A percentile compares a stretch with the other conserved stretches of the same genome.
These are phyloP conservation scores for Pulchroboletus neoregius DNA, from an alignment of 1,284 basidiomycete species.

Conservation along the genomic window DNA sequence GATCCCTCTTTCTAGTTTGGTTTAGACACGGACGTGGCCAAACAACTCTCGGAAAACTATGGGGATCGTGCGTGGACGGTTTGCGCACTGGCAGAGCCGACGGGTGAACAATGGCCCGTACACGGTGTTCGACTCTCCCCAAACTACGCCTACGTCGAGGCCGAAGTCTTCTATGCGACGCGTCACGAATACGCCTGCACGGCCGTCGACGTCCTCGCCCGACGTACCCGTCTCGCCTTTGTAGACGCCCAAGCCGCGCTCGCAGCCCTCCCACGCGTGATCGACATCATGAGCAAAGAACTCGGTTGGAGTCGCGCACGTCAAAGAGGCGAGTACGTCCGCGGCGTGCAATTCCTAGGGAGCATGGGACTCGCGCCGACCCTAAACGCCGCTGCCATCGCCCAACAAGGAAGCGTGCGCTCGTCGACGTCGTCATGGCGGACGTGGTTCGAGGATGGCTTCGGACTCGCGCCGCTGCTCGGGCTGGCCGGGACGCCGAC, in stretches of 20 bases:
- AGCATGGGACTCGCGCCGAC: constrained; percentile 70
- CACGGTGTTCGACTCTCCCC: constrained; percentile 77
- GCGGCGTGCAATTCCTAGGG: constrained; percentile 62
- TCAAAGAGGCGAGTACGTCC: constrained; percentile 57
- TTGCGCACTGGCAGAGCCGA: constrained; percentile 75
- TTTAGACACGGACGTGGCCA: constrained; percentile 88
- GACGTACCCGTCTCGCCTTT: constrained; percentile 89
- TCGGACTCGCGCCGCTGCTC: constrained; percentile 27
- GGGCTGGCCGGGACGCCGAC: constrained; percentile 11
- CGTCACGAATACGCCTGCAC: constrained; percentile 90
- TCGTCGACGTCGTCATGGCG: not conserved
- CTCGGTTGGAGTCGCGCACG: constrained; percentile 69
- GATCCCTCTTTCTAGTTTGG: constrained; percentile 56
- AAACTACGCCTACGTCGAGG: constrained; percentile 89
- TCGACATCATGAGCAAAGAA: constrained; percentile 90
- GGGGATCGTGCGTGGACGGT: constrained; percentile 97
- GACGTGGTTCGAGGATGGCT: constrained; percentile 30
- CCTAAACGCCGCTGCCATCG: not conserved
- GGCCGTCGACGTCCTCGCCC: constrained; percentile 88
- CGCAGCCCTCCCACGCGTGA: constrained; percentile 79
- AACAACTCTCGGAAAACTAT: constrained; percentile 90
- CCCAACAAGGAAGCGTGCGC: not conserved
- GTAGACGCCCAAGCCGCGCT: constrained; percentile 88
- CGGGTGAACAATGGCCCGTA: constrained; percentile 79
- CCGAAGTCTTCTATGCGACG: constrained; percentile 89